Percentiles rank a stretch among this genome's conserved stretches.
These are phyloP conservation scores for Clonostachys rosea DNA, from an alignment of 2,329 filamentous ascomycete genomes.

Conservation along the genomic window DNA sequence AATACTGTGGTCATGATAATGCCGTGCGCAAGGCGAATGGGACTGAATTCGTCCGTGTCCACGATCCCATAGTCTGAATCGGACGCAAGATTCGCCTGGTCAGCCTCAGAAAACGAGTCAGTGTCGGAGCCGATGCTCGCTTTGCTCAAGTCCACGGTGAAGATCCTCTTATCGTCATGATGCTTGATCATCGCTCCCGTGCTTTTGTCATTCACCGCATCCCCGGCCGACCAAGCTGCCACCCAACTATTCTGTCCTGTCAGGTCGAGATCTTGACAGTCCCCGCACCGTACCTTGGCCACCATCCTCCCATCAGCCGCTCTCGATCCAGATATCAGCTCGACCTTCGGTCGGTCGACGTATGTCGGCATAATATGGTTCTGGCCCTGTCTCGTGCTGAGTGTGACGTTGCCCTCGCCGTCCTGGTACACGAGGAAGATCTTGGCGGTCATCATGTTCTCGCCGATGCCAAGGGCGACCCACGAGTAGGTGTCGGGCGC, in stretches of 20 bases:
- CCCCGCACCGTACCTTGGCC: conserved; percentile 54
- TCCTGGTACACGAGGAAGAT: conserved; percentile 61
- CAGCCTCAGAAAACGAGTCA: conserved; percentile 41
- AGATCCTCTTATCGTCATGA: conserved; percentile 39
- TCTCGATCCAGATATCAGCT: conserved; percentile 53
- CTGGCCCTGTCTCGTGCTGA: conserved; percentile 49
- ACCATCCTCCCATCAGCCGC: conserved; percentile 45
- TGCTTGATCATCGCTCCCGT: no score
- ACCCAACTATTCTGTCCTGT: conserved; percentile 41
- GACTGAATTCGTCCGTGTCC: conserved; percentile 5
- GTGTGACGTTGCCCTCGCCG: conserved; percentile 53
- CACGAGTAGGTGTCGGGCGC: conserved; percentile 48
- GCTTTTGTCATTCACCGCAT: conserved; percentile 25
- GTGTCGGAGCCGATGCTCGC: conserved; percentile 39
- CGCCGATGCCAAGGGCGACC: conserved; percentile 54
- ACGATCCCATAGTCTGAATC: conserved; percentile 3
- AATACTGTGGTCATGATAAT: conserved; percentile 58
- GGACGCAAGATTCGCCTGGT: conserved; percentile 2
- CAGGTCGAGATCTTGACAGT: conserved; percentile 35
- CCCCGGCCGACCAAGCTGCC: conserved; percentile 46
- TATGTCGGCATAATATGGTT: conserved; percentile 44
- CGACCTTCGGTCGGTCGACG: conserved; percentile 25
- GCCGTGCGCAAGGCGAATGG: conserved; percentile 43
- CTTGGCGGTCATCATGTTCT: conserved; percentile 48
- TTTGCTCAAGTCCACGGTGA: conserved; percentile 41